These are phyloP conservation scores for Apiospora saccharicola DNA, from an alignment of 2,329 filamentous ascomycete species.

Conservation along the genomic window DNA sequence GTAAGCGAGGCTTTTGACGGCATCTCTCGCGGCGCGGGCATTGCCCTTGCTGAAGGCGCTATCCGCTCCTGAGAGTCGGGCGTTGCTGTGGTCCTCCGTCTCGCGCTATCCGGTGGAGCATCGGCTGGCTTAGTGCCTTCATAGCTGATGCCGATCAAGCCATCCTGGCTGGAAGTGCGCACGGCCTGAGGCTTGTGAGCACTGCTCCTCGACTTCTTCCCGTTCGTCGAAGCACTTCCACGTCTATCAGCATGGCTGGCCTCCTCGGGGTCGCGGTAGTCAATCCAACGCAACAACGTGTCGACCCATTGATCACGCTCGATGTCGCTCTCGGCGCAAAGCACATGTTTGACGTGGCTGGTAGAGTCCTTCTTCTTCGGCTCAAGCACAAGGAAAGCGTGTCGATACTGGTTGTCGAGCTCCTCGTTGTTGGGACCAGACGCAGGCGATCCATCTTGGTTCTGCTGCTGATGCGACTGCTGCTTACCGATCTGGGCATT, in stretches of 20 bases:
- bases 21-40: constrained; percentile 82
- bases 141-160: constrained; percentile 65
- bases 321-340: constrained; percentile 92
- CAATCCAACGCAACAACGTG: constrained; percentile 86
- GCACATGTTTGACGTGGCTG: constrained; percentile 87
- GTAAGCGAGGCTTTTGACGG: constrained; percentile 65
- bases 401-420: constrained; percentile 90
- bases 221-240: constrained; percentile 44
- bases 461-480: constrained; percentile 71
- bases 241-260: constrained; percentile 52
- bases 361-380: constrained; percentile 95
- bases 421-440: constrained; percentile 69
- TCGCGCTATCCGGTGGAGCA: constrained; percentile 49
- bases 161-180: constrained; percentile 48
- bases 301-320: constrained; percentile 97
- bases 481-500: constrained; percentile 96
- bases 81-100: constrained; percentile 39
- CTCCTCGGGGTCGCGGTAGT: constrained; percentile 70
- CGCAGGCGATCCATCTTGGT: constrained; percentile 68
- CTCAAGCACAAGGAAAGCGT: constrained; percentile 93
- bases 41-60: constrained; percentile 58
- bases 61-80: constrained; percentile 40
- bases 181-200: constrained; percentile 47
- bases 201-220: constrained; percentile 53
- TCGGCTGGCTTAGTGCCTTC: constrained; percentile 62